Evolutionary conservation across 306 rosid genomes (phyloP), one percentile per base, ranked within the genome.

Genomic region (Castanea sativa): DNA sequence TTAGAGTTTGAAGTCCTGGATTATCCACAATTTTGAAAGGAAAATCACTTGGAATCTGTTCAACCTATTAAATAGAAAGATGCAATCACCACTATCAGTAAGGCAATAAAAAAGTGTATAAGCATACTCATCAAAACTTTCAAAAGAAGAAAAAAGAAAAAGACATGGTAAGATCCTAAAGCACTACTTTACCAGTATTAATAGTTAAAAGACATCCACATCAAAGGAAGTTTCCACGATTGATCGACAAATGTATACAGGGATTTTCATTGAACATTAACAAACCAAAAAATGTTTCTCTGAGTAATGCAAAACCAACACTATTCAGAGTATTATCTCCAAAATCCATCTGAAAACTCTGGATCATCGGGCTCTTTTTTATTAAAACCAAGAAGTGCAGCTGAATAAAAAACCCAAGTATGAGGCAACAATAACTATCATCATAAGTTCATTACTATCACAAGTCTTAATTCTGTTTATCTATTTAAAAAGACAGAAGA

Each of bases 21-120:
- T 63, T 81, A 74, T 95, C 98, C 56, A 81, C 73, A 38, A 95
- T 88, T 73, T 93, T 86, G 70, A 95, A 95, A 1, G 98, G 97
- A 75, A 93, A 91, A 73, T 83, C 86, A 20, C 78, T 60, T 3
- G 98, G 97, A 75, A 78, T 23, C 61, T 81, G 91, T 45, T 95
- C 91, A 74, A 72, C 91, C 99, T 95, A 80, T 33, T 49, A 86
- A 19, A 80, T 21, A 1, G 8, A 21, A 71, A 53, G 9, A 4
- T 58, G 45, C 51, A 6, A 71, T 64, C 41, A 27, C 2, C 1
- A 35, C 65, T 1, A 53, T 35, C 45, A 73, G 33, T 23, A 16
- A 38, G 38, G n/a, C 21, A 77, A 12, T 53, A 15, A 45, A 77
- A 60, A 15, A 33, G 32, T 52, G 61, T n/a, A 57, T n/a, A 18